phyloP scores from a whole-genome alignment of 768 basidiomycete species.

The Coprinopsis marcescibilis region DNA sequence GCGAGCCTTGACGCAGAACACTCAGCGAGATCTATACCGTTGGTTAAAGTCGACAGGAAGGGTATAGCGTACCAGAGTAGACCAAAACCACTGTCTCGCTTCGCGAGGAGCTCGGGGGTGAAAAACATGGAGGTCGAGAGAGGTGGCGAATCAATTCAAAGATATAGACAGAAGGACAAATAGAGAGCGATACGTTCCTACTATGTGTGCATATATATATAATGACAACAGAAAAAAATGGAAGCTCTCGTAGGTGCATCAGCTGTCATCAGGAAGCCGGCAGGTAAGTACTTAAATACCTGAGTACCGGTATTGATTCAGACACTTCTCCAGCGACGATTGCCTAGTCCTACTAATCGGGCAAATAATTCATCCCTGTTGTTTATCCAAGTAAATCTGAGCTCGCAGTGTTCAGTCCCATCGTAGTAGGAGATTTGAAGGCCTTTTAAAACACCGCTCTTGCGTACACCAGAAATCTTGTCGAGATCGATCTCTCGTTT shows the following conservation, averaged over 20 bases:
- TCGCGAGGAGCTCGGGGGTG: conserved; percentile 71
- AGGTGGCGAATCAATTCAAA: neutral
- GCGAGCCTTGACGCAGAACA: conserved; percentile 59
- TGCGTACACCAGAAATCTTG: conserved; percentile 52
- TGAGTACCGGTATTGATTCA: conserved; percentile 18
- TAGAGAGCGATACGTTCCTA: no score
- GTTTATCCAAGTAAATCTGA: conserved; percentile 55
- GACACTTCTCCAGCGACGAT: conserved; percentile 43
- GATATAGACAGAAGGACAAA: neutral
- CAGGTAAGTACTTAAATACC: conserved; percentile 8
- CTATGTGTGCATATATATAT: no score
- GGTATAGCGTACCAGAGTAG: conserved; percentile 58
- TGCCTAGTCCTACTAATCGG: conserved; percentile 48
- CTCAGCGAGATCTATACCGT: no score
- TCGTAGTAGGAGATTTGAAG: conserved; percentile 42
- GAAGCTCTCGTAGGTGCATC: no score
- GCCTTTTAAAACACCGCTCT: conserved; percentile 47
- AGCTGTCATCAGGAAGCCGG: conserved; percentile 10
- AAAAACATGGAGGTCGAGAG: conserved; percentile 66
- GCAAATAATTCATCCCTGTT: conserved; percentile 64
- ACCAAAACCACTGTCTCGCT: conserved; percentile 83
- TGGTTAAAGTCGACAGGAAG: neutral
- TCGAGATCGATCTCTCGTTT: conserved; percentile 41
- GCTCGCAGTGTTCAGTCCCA: conserved; percentile 31
- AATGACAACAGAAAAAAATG: no score